Evolutionary conservation across 2,329 filamentous ascomycete species (phyloP), one percentile per base, ranked within the genome.

Genomic region (Cryphonectria naterciae): DNA sequence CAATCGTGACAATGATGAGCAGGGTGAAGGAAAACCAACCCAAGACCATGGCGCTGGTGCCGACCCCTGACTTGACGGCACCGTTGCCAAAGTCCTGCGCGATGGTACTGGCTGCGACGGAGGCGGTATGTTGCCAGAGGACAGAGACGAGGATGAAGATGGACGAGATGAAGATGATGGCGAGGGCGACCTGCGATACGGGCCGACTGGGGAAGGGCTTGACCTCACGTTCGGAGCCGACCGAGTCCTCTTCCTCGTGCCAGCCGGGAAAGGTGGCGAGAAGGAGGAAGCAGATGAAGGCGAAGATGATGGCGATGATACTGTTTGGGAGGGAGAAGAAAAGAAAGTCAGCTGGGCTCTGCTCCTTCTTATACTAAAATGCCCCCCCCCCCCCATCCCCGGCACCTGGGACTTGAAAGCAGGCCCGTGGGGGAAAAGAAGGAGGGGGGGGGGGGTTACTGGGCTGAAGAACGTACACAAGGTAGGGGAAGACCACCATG

Each of bases 21-120:
- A 98, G 82, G 32, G 93, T 92, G 78, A 99, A 98, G 58, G 93
- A 93, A 82, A 99, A 98, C 96, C 96, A 99, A 71, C 96, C 96
- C 78, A 99, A 86, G 25, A 98, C 93, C 93, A 99, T 98, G 70
- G 96, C 95, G 54, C 92, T 93, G 65, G 93, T 95, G n/a, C 95
- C 95, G 17, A 98, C 94, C 46, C 95, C 95, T 70, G 91, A 93
- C 80, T 87, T 90, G 70, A 98, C 93, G 75, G 91, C 93, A 60
- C 95, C 95, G 80, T 98, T 98, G 49, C 92, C 95, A 75, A 98
- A 89, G 78, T 97, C 94, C 85, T 97, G 93, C 0, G 95, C 94
- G 74, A 99, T 95, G 74, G 97, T 93, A 72, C 94, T 94, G 32
- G 96, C 96, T 46, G 95, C 95, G 0, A 99, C 96, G 0, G 95